A percentile compares a stretch with the other conserved stretches of the same genome.
Evolutionary conservation across 1,139 yeast species (phyloP).

Genomic region (Suhomyces wounanorum): DNA sequence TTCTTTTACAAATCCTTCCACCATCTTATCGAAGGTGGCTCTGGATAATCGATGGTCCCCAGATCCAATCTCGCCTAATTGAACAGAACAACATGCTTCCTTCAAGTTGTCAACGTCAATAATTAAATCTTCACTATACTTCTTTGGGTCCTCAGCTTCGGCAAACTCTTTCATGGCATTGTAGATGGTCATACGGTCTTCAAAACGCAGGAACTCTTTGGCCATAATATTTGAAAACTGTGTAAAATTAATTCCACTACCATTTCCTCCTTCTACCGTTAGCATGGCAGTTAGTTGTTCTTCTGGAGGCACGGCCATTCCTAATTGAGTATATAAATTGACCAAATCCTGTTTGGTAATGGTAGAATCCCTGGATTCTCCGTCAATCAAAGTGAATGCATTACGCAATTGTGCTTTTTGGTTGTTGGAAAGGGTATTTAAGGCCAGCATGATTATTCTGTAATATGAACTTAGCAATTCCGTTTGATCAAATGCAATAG

Average conservation of each 20-base stretch:
- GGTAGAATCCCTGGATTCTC: slow-evolving; percentile 71
- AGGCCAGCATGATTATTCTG: slow-evolving; percentile 23
- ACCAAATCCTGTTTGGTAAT: slow-evolving; percentile 62
- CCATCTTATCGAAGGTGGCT: slow-evolving; percentile 51
- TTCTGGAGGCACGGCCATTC: slow-evolving; percentile 44
- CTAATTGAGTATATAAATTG: slow-evolving; percentile 53
- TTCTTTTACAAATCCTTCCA: slow-evolving; percentile 57
- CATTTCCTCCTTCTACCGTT: slow-evolving; percentile 23
- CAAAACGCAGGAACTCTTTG: slow-evolving; percentile 55
- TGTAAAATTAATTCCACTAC: slow-evolving; percentile 61
- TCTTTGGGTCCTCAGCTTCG: slow-evolving; percentile 26
- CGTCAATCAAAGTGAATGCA: slow-evolving; percentile 70
- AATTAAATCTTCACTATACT: slow-evolving; percentile 29
- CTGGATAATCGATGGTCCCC: slow-evolving; percentile 56
- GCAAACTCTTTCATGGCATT: slow-evolving; percentile 66
- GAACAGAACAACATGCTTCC: slow-evolving; percentile 50
- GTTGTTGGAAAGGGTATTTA: slow-evolving; percentile 41
- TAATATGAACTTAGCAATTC: background rate
- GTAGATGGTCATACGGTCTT: slow-evolving; percentile 59
- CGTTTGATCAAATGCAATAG: background rate
- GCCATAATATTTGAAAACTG: slow-evolving; percentile 72
- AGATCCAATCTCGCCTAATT: slow-evolving; percentile 44
- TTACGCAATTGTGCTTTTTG: slow-evolving; percentile 48
- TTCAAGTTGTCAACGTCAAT: slow-evolving; percentile 55
- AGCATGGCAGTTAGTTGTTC: slow-evolving; percentile 55